phyloP scores from a whole-genome alignment of 2,329 filamentous ascomycete species.

The Claviceps pazoutovae region DNA sequence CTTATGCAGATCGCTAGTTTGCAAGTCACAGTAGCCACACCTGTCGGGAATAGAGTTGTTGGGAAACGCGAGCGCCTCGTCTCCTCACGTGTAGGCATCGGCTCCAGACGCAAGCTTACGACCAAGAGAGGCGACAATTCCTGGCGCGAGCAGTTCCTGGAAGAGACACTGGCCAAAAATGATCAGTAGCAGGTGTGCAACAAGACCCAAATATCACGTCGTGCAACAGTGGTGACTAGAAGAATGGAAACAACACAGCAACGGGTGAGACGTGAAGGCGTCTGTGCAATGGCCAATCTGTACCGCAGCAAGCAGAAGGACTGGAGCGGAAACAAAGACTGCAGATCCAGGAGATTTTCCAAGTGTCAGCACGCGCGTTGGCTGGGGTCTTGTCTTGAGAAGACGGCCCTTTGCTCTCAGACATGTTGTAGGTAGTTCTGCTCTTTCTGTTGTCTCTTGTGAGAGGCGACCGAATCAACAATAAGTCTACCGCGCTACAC shows the following conservation, averaged over 20 bases:
- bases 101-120: neutral
- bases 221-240: neutral
- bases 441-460: neutral
- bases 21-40: neutral
- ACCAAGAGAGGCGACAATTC: neutral
- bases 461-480: neutral
- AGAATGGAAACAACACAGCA: conserved; percentile 4
- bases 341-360: conserved; percentile 1
- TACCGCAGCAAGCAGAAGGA: conserved; percentile 6
- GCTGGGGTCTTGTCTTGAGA: neutral
- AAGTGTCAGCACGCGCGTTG: neutral
- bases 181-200: conserved; percentile 2
- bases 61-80: neutral
- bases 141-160: conserved; percentile 5
- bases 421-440: neutral
- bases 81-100: conserved; percentile 1
- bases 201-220: neutral
- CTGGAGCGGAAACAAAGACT: conserved; percentile 1
- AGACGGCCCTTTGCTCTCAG: neutral
- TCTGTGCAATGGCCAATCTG: conserved; percentile 10
- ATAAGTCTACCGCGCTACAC: neutral
- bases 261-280: conserved; percentile 4
- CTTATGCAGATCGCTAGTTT: neutral
- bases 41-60: neutral
- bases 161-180: neutral